Conservation (phyloP, 2,329 filamentous ascomycete genomes). For the Ascochyta viciae-villosae region DNA sequence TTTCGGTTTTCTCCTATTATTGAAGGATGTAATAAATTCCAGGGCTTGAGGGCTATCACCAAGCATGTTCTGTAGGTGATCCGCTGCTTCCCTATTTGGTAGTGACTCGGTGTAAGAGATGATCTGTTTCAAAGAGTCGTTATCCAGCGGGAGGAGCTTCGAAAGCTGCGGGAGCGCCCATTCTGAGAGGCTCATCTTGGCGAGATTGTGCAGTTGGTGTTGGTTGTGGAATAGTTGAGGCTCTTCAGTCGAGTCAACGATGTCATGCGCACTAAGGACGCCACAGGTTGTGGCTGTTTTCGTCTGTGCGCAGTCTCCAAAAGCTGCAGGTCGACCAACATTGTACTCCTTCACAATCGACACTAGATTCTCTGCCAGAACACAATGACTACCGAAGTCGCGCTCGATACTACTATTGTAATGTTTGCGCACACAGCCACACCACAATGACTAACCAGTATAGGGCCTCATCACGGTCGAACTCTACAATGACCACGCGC, state of each 20-base stretch:
- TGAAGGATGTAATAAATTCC: slow-evolving; percentile 77
- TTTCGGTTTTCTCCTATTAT: slow-evolving; percentile 64
- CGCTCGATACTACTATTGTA: slow-evolving; percentile 88
- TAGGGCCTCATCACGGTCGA: slow-evolving; percentile 86
- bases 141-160: slow-evolving; percentile 81
- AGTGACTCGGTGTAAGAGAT: slow-evolving; percentile 81
- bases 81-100: slow-evolving; percentile 76
- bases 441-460: background rate
- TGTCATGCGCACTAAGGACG: slow-evolving; percentile 19
- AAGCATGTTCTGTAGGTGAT: slow-evolving; percentile 86
- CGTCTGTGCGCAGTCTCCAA: slow-evolving; percentile 15
- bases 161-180: slow-evolving; percentile 77
- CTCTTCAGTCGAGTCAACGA: slow-evolving; percentile 26
- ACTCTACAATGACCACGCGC: slow-evolving; percentile 88
- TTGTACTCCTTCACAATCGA: slow-evolving; percentile 23
- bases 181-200: slow-evolving; percentile 49
- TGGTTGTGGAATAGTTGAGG: slow-evolving; percentile 18
- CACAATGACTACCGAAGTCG: slow-evolving; percentile 67
- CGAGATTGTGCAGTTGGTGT: slow-evolving; percentile 1
- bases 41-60: slow-evolving; percentile 80
- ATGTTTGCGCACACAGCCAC: slow-evolving; percentile 12
- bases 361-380: background rate
- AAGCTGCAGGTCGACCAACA: slow-evolving; percentile 21
- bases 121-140: slow-evolving; percentile 83
- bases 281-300: slow-evolving; percentile 13